Percentiles rank a stretch among this genome's conserved stretches.
These are phyloP conservation scores for Zygoascus ofunaensis DNA, from an alignment of 805 yeast species.

Conservation along the genomic window DNA sequence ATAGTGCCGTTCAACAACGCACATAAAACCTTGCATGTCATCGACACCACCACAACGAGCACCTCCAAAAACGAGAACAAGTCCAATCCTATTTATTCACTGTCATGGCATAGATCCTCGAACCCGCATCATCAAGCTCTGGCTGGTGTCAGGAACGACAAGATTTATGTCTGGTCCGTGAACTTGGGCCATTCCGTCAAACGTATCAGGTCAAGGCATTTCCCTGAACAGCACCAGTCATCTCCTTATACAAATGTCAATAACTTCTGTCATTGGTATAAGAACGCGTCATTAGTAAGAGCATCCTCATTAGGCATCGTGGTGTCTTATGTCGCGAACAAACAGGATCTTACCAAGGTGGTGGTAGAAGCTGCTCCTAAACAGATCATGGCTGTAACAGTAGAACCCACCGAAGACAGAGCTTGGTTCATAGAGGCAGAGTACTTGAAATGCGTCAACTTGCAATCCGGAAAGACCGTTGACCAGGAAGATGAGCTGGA, in stretches of 20 bases:
- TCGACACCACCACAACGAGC: neutral
- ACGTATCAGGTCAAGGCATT: neutral
- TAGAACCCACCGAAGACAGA: neutral
- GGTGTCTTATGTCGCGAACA: neutral
- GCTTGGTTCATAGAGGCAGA: neutral
- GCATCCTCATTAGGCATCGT: neutral
- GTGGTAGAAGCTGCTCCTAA: neutral
- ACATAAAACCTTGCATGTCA: neutral
- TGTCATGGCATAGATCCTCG: constrained; percentile 1
- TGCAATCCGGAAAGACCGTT: neutral
- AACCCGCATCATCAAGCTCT: constrained; percentile 3
- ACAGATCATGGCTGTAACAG: neutral
- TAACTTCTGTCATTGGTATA: neutral
- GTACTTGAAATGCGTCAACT: neutral
- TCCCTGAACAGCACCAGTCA: neutral
- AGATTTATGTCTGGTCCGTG: neutral
- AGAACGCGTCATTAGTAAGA: neutral
- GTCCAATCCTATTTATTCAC: neutral
- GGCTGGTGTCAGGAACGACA: neutral
- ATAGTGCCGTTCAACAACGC: neutral
- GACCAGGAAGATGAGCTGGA: neutral
- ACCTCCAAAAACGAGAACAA: neutral
- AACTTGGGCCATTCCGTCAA: constrained; percentile 2
- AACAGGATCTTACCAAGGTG: neutral
- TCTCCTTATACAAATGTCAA: neutral